Conservation (phyloP, 768 basidiomycete species). For the Russula dissimulans region DNA sequence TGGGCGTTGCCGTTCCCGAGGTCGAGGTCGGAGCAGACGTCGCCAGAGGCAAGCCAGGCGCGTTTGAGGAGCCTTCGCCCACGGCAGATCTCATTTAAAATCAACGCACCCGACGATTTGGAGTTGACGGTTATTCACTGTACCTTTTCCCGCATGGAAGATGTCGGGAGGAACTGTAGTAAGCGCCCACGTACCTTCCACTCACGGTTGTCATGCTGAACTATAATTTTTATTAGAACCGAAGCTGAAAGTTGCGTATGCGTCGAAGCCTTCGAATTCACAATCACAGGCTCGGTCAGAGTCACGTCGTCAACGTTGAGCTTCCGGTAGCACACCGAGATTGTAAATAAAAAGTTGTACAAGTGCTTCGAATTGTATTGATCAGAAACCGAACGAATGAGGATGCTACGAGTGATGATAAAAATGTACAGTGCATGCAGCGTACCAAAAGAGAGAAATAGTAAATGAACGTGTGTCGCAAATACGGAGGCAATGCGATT, state of each 20-base stretch:
- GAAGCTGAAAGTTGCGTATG: background rate
- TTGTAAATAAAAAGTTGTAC: background rate
- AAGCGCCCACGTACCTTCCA: background rate
- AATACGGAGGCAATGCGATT: background rate
- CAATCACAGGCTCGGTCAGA: background rate
- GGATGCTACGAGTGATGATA: slow-evolving; percentile 13
- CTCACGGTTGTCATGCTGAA: background rate
- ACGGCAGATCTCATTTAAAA: background rate
- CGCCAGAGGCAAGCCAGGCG: background rate
- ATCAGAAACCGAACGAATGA: slow-evolving; percentile 10
- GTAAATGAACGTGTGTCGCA: slow-evolving; percentile 5
- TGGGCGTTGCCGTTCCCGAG: background rate
- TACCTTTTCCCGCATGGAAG: background rate
- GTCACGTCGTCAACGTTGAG: too few relatives aligned
- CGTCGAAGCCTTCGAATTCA: too few relatives aligned
- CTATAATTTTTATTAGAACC: background rate
- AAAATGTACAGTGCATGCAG: slow-evolving; percentile 17
- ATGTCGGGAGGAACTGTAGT: background rate
- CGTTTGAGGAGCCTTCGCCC: background rate
- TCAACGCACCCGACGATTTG: background rate
- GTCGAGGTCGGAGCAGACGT: background rate
- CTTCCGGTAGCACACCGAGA: background rate
- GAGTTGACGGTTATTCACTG: background rate
- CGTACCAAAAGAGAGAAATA: slow-evolving; percentile 1
- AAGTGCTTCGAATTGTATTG: slow-evolving; percentile 8